These are phyloP conservation scores for Phialophora expanda DNA, from an alignment of 2,329 filamentous ascomycete species.

Conservation along the genomic window DNA sequence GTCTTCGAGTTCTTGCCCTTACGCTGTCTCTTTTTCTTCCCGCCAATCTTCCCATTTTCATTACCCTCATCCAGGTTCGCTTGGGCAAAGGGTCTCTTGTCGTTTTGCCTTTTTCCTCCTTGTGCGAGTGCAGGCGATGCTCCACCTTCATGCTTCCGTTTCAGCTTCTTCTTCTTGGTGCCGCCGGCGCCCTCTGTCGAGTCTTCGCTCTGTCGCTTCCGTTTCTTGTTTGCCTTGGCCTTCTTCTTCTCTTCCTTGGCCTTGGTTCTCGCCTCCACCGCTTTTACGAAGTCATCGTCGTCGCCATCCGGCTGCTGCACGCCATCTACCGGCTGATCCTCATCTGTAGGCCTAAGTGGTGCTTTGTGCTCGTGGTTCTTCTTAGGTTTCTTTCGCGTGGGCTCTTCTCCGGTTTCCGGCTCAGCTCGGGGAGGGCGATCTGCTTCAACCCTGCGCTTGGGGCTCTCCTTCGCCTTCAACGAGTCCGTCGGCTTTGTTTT, in stretches of 20 bases:
- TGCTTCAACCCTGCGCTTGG: constrained; percentile 28
- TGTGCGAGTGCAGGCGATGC: background rate
- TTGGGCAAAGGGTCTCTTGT: constrained; percentile 21
- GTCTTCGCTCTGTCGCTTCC: constrained; percentile 43
- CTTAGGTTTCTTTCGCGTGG: constrained; percentile 39
- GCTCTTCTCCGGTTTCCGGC: constrained; percentile 17
- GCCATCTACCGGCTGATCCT: constrained; percentile 43
- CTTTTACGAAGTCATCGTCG: constrained; percentile 44
- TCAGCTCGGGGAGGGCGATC: constrained; percentile 17
- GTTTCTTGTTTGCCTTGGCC: constrained; percentile 48
- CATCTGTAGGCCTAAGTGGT: background rate
- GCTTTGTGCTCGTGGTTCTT: constrained; percentile 1
- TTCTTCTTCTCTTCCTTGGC: constrained; percentile 50
- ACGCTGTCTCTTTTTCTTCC: constrained; percentile 16
- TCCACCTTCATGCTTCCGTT: constrained; percentile 28
- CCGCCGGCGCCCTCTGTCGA: constrained; percentile 30
- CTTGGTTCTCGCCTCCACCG: constrained; percentile 52
- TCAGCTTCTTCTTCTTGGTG: constrained; percentile 25
- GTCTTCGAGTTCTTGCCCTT: background rate
- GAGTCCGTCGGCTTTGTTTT: constrained; percentile 12
- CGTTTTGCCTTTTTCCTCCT: constrained; percentile 12
- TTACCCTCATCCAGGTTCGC: constrained; percentile 5
- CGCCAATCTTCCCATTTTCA: constrained; percentile 11
- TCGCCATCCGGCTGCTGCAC: constrained; percentile 45
- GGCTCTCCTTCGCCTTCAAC: constrained; percentile 21